A percentile compares a stretch with the other conserved stretches of the same genome.
Conservation (phyloP, 176 grass and related monocot genomes). For the Oropetium thomaeum region DNA sequence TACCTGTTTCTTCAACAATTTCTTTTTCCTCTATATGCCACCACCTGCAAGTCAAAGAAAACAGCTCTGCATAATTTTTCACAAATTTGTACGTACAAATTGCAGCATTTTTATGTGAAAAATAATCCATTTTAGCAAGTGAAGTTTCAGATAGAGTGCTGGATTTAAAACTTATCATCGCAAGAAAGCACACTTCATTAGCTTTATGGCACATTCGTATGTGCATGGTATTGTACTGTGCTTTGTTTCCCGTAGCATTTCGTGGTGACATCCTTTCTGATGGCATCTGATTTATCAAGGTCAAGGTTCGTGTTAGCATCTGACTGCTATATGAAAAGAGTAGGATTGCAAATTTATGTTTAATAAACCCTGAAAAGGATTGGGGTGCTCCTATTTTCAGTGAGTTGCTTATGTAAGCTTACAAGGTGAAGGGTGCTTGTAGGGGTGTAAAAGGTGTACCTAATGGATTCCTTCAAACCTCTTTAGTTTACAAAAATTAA, state of each 20-base stretch:
- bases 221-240: conserved; percentile 31
- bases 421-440: not conserved
- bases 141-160: not conserved
- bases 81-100: not conserved
- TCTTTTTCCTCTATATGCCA: conserved; percentile 98
- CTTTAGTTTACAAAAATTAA: too few relatives aligned
- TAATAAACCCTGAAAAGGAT: not conserved
- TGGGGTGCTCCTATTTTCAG: conserved; percentile 1
- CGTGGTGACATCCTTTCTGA: conserved; percentile 94
- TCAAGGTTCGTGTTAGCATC: conserved; percentile 40
- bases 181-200: conserved; percentile 6
- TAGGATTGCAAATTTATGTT: not conserved
- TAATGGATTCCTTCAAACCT: too few relatives aligned
- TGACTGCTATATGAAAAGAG: conserved; percentile 12
- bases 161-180: conserved; percentile 3
- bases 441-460: too few relatives aligned
- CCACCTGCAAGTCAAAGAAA: conserved; percentile 67
- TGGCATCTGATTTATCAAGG: too few relatives aligned
- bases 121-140: not conserved
- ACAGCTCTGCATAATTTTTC: not conserved
- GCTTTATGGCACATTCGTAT: conserved; percentile 14
- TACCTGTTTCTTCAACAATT: conserved; percentile 94
- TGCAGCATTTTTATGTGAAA: not conserved
- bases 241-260: conserved; percentile 93
- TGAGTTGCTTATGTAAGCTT: conserved; percentile 6